A percentile compares a stretch with the other conserved stretches of the same genome.
Conservation (phyloP, 345 rosid genomes). For the Salix koriyanagi region DNA sequence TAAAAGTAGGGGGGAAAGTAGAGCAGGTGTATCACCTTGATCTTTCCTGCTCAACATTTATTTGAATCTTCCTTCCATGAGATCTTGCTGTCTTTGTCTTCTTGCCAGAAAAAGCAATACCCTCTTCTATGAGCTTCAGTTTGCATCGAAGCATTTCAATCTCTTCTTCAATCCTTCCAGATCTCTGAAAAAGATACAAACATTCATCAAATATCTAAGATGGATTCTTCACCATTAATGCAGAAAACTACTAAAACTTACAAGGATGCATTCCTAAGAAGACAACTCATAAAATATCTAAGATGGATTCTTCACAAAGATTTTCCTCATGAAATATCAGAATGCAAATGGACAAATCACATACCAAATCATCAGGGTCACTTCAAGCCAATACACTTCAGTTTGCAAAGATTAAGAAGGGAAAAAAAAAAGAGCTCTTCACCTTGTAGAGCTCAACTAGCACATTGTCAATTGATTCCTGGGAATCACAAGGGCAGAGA, state of each 20-base stretch:
- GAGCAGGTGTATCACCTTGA: conserved; percentile 42
- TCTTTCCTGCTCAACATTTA: conserved; percentile 69
- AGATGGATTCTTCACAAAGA: too few species aligned
- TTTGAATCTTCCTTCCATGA: conserved; percentile 65
- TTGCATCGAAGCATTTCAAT: conserved; percentile 64
- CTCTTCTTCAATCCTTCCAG: conserved; percentile 79
- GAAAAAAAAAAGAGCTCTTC: background rate
- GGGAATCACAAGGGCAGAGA: conserved; percentile 63
- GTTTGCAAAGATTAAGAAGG: too few species aligned
- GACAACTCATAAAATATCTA: too few species aligned
- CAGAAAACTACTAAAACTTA: too few species aligned
- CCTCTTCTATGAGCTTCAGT: conserved; percentile 58
- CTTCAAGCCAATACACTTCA: too few species aligned
- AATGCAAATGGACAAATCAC: too few species aligned
- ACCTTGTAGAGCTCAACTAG: conserved; percentile 79
- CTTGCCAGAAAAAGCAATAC: conserved; percentile 46
- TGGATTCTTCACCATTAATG: too few species aligned
- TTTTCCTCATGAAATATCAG: too few species aligned
- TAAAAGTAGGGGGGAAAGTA: background rate
- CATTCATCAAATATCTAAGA: too few species aligned
- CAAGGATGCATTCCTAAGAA: too few species aligned
- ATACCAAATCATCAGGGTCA: too few species aligned
- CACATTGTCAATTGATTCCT: conserved; percentile 72
- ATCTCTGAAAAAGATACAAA: conserved; percentile 42
- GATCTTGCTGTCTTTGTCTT: conserved; percentile 55